Evolutionary conservation across 306 rosid genomes (phyloP).

Genomic region (Casuarina equisetifolia): DNA sequence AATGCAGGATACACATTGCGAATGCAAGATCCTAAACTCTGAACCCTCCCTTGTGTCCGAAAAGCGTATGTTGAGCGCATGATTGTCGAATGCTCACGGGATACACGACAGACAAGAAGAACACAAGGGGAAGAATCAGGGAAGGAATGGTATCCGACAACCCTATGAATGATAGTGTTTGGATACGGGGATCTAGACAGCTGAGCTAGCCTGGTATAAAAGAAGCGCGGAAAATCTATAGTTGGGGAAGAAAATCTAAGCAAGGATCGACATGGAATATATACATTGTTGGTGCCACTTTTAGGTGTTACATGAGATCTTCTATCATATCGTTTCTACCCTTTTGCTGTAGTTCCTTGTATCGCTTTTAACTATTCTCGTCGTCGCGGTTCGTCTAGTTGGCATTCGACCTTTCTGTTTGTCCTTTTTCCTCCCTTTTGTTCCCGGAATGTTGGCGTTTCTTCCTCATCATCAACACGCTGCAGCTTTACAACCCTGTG

Average conservation of each 20-base stretch:
- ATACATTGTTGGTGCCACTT: slow-evolving; percentile 20
- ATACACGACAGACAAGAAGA: slow-evolving; percentile 17
- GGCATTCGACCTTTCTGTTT: neutral
- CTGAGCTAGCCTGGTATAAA: neutral
- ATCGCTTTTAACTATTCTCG: neutral
- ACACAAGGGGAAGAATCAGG: neutral
- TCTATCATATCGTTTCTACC: neutral
- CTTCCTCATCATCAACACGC: no score
- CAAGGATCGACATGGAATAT: slow-evolving; percentile 19
- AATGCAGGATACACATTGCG: neutral
- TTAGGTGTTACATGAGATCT: neutral
- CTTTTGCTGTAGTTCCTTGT: neutral
- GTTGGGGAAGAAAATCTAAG: slow-evolving; percentile 21
- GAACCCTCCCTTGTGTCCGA: neutral
- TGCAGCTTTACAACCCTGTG: no score
- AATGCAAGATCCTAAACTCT: neutral
- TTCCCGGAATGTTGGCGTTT: no score
- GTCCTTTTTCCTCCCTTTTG: no score
- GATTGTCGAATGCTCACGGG: neutral
- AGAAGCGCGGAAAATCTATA: slow-evolving; percentile 17
- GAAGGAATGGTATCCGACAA: slow-evolving; percentile 11
- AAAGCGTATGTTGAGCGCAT: neutral
- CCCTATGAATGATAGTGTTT: slow-evolving; percentile 24
- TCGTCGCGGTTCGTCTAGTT: neutral
- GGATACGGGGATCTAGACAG: slow-evolving; percentile 30